Conservation (phyloP, 2,329 filamentous ascomycete species). For the Macrophomina pseudophaseolina region DNA sequence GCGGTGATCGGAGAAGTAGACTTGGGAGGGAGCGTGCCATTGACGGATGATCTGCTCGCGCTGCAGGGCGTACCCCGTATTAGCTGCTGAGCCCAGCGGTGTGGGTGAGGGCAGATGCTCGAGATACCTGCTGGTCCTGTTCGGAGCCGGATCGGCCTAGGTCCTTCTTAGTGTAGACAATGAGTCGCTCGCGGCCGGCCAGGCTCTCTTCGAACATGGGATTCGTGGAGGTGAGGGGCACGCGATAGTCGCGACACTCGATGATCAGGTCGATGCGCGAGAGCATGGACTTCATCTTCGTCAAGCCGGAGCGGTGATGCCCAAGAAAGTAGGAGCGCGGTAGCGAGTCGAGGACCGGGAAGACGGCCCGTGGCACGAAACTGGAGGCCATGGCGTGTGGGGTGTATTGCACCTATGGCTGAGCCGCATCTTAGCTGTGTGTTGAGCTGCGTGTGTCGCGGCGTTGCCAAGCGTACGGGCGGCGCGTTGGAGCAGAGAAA, state of each 20-base stretch:
- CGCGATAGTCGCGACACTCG: conserved; percentile 92
- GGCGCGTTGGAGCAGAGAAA: neutral
- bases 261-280: conserved; percentile 84
- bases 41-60: conserved; percentile 57
- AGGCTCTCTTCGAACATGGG: conserved; percentile 83
- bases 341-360: conserved; percentile 75
- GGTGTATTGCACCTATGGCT: neutral
- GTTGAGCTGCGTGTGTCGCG: neutral
- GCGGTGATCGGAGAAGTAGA: conserved; percentile 59
- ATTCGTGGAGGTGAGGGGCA: conserved; percentile 88
- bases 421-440: conserved; percentile 7
- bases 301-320: conserved; percentile 82
- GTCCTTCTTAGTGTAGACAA: conserved; percentile 92
- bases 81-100: conserved; percentile 5
- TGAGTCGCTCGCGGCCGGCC: conserved; percentile 72
- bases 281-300: conserved; percentile 81
- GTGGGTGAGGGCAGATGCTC: neutral
- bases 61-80: conserved; percentile 34
- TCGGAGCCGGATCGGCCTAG: conserved; percentile 60
- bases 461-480: neutral
- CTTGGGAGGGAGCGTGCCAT: conserved; percentile 59
- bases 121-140: conserved; percentile 25
- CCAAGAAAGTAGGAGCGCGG: conserved; percentile 92
- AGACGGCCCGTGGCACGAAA: conserved; percentile 77
- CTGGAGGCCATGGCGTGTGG: conserved; percentile 39